Evolutionary conservation across 208 protist species (phyloP).

Genomic region (Herpetomonas samuelpessoai): DNA sequence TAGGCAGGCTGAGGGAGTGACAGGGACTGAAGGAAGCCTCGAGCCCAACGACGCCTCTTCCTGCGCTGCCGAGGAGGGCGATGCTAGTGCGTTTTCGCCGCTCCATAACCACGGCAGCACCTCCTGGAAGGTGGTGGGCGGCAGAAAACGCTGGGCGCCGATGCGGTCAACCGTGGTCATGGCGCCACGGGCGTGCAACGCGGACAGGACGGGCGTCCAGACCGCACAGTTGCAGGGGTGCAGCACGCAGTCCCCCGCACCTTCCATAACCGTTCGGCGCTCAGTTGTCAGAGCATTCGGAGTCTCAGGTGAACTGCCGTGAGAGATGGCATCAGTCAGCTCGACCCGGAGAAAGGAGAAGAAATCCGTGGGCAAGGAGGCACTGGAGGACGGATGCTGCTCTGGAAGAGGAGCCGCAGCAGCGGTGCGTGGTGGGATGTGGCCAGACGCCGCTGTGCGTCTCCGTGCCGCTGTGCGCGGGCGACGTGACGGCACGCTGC

Average conservation of each 20-base stretch:
- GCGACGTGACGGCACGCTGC: too few relatives aligned
- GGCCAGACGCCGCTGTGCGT: too few relatives aligned
- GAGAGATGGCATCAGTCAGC: constrained; percentile 15
- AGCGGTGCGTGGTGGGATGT: too few relatives aligned
- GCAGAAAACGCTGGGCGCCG: constrained; percentile 35
- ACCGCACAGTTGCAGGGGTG: constrained; percentile 34
- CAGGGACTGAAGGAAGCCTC: too few relatives aligned
- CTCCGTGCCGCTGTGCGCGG: too few relatives aligned
- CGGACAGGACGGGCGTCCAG: constrained; percentile 35
- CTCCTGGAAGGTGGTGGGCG: constrained; percentile 33
- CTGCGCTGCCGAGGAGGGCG: too few relatives aligned
- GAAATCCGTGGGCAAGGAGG: constrained; percentile 16
- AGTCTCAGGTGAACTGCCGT: too few relatives aligned
- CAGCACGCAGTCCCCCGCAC: constrained; percentile 18
- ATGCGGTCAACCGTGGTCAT: constrained; percentile 28
- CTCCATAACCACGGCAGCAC: constrained; percentile 61
- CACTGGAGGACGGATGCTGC: constrained; percentile 16
- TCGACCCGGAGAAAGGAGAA: constrained; percentile 10
- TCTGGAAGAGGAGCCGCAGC: background rate
- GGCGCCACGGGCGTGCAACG: constrained; percentile 39
- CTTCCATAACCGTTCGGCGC: constrained; percentile 4
- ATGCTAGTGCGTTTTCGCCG: too few relatives aligned
- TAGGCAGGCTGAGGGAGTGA: too few relatives aligned
- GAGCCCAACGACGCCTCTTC: too few relatives aligned
- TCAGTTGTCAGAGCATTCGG: too few relatives aligned